Evolutionary conservation across 139 green algal species (phyloP).

Genomic region (Chlorella sp.): DNA sequence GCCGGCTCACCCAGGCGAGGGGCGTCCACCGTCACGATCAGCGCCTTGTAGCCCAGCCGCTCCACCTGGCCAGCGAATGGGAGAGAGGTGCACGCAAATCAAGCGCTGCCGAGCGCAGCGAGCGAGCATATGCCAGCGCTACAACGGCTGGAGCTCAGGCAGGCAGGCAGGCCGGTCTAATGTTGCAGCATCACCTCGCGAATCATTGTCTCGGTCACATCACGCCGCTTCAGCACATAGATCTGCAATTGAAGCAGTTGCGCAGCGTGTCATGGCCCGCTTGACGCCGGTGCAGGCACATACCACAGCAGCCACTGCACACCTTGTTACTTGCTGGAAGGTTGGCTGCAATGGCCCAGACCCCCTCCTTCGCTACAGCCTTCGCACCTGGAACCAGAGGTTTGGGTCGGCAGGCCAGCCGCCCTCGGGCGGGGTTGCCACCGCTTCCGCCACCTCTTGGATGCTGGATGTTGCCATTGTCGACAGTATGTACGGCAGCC

Average conservation of each 20-base stretch:
- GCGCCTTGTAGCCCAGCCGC: slow-evolving; percentile 72
- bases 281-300: too few species aligned
- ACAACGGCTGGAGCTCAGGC: too few species aligned
- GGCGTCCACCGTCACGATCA: slow-evolving; percentile 93
- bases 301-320: too few species aligned
- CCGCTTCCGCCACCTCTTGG: slow-evolving; percentile 30
- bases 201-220: slow-evolving; percentile 72
- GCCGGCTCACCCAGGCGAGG: slow-evolving; percentile 63
- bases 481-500: slow-evolving; percentile 72
- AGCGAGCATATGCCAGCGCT: too few species aligned
- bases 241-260: slow-evolving; percentile 13
- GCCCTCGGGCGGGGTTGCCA: background rate
- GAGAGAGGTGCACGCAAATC: too few species aligned
- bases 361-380: too few species aligned
- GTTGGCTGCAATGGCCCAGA: too few species aligned
- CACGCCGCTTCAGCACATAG: slow-evolving; percentile 67
- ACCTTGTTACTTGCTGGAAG: too few species aligned
- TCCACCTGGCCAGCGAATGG: too few species aligned
- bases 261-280: too few species aligned
- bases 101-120: too few species aligned
- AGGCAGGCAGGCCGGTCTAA: too few species aligned
- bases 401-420: slow-evolving; percentile 16
- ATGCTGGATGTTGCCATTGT: slow-evolving; percentile 78
- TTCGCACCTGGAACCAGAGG: slow-evolving; percentile 84
- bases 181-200: slow-evolving; percentile 53